Percentiles rank a stretch among this genome's conserved stretches.
Evolutionary conservation across 805 yeast genomes (phyloP).

Genomic region (Pichia insulana): DNA sequence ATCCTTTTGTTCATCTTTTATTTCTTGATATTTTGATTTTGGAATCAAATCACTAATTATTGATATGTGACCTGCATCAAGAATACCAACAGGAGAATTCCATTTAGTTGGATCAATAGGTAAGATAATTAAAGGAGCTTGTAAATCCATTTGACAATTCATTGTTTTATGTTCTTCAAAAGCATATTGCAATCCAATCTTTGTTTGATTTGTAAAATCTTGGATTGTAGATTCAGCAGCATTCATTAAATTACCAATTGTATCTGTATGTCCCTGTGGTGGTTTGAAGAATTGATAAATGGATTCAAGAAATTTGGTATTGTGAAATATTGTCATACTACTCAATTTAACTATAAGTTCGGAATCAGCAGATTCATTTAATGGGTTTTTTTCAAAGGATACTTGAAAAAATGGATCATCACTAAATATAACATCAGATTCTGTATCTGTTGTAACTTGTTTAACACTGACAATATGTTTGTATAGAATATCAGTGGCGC

Average conservation of each 20-base stretch:
- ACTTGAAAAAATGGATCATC: constrained; percentile 65
- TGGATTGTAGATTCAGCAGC: constrained; percentile 95
- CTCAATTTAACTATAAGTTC: constrained; percentile 61
- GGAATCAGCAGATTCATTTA: constrained; percentile 79
- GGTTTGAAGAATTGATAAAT: constrained; percentile 74
- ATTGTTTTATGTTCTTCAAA: constrained; percentile 90
- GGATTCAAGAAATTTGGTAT: constrained; percentile 73
- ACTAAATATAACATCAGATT: constrained; percentile 17
- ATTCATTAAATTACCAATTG: constrained; percentile 80
- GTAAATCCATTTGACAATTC: constrained; percentile 77
- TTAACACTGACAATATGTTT: constrained; percentile 84
- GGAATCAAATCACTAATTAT: constrained; percentile 75
- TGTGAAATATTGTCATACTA: constrained; percentile 85
- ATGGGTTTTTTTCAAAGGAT: constrained; percentile 78
- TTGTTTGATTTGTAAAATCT: constrained; percentile 80
- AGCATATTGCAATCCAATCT: constrained; percentile 88
- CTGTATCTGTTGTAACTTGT: constrained; percentile 35
- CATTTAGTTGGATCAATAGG: constrained; percentile 75
- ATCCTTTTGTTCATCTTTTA: constrained; percentile 51
- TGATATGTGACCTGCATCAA: constrained; percentile 94
- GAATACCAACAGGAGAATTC: constrained; percentile 80
- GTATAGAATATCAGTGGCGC: constrained; percentile 69
- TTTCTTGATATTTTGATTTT: constrained; percentile 54
- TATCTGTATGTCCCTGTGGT: constrained; percentile 76
- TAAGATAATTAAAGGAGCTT: constrained; percentile 83